phyloP scores from a whole-genome alignment of 768 basidiomycete genomes.

The Pholiota microspora region DNA sequence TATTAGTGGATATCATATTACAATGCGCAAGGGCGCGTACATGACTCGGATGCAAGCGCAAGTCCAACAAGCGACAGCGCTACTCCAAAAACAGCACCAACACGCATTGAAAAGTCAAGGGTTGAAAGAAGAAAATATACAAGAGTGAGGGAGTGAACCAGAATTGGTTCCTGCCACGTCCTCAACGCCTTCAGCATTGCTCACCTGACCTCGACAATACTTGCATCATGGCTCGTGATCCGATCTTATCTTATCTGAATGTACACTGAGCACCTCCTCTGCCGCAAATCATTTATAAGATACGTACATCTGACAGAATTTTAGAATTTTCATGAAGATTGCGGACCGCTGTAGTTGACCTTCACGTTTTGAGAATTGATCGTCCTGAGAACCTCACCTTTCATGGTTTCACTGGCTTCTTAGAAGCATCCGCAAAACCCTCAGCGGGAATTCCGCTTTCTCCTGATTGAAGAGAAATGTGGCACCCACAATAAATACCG shows the following conservation, averaged over 20 bases:
- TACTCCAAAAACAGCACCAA: conserved; percentile 23
- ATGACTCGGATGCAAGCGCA: conserved; percentile 15
- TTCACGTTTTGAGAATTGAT: background rate
- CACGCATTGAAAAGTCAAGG: conserved; percentile 22
- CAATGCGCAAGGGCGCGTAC: conserved; percentile 16
- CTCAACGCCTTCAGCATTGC: background rate
- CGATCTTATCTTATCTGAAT: conserved; percentile 19
- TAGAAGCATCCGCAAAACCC: background rate
- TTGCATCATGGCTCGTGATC: conserved; percentile 12
- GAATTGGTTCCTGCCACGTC: conserved; percentile 9
- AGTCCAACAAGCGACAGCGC: conserved; percentile 24
- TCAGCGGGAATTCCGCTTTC: background rate
- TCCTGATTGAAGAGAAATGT: background rate
- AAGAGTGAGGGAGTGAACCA: background rate
- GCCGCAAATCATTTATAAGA: too few species aligned
- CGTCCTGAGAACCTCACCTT: background rate
- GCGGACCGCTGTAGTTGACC: background rate
- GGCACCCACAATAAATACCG: too few species aligned
- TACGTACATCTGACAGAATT: too few species aligned
- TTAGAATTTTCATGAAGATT: background rate
- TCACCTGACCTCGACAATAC: background rate
- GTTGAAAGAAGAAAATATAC: background rate
- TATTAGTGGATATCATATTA: conserved; percentile 13
- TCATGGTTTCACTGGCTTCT: background rate
- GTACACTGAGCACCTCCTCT: too few species aligned